Evolutionary conservation across 2,329 filamentous ascomycete species (phyloP).

Genomic region (Pseudocercospora eumusae): DNA sequence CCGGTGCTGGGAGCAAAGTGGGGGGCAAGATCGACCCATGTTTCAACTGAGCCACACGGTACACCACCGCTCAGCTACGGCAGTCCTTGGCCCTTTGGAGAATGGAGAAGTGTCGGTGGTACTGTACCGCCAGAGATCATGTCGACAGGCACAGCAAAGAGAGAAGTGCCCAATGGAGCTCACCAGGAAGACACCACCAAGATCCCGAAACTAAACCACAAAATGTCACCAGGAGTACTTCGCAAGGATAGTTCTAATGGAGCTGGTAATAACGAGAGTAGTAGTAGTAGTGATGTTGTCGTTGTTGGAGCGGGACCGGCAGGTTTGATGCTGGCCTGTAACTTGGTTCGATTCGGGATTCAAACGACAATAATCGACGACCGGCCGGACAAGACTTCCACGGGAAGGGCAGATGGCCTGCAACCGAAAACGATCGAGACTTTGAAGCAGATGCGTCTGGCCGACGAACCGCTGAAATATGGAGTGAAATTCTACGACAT

Average conservation of each 20-base stretch:
- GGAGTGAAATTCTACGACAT: constrained; percentile 74
- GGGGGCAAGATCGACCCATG: not conserved
- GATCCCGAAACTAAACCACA: constrained; percentile 13
- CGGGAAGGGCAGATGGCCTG: constrained; percentile 69
- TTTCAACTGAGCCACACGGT: not conserved
- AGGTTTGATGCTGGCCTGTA: constrained; percentile 49
- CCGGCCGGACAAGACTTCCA: constrained; percentile 65
- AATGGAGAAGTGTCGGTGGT: constrained; percentile 5
- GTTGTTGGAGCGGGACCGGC: constrained; percentile 48
- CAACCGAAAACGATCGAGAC: constrained; percentile 80
- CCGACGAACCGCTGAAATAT: constrained; percentile 65
- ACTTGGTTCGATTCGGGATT: constrained; percentile 66
- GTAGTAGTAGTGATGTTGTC: constrained; percentile 26
- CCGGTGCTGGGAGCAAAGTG: not conserved
- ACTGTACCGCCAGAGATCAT: constrained; percentile 4
- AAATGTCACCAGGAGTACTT: constrained; percentile 22
- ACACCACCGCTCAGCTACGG: constrained; percentile 5
- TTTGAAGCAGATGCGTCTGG: constrained; percentile 70
- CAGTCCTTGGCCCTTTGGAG: not conserved
- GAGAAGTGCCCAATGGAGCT: constrained; percentile 9
- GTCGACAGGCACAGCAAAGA: constrained; percentile 16
- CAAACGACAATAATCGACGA: constrained; percentile 68
- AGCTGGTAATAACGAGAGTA: not conserved
- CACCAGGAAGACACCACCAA: constrained; percentile 6
- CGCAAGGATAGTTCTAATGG: not conserved